These are phyloP conservation scores for Rhytidhysteron rufulum DNA, from an alignment of 2,329 filamentous ascomycete species.

Conservation along the genomic window DNA sequence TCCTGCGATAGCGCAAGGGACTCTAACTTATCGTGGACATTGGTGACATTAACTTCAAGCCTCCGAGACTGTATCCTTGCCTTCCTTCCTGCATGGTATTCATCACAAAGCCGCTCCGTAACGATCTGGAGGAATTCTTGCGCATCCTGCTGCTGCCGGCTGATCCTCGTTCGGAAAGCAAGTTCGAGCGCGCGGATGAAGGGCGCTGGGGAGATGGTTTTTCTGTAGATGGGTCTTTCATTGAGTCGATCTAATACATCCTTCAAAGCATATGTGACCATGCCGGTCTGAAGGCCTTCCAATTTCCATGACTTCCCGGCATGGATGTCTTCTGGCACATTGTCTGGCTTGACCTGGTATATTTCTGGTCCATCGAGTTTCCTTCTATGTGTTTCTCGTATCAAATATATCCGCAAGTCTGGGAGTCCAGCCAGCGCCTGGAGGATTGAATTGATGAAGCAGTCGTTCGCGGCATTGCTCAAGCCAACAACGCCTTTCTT, in stretches of 20 bases:
- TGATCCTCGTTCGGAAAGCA: slow-evolving; percentile 87
- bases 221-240: slow-evolving; percentile 87
- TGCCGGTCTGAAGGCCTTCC: slow-evolving; percentile 67
- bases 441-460: slow-evolving; percentile 85
- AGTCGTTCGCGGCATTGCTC: slow-evolving; percentile 79
- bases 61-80: slow-evolving; percentile 59
- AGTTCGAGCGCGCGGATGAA: slow-evolving; percentile 81
- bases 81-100: slow-evolving; percentile 81
- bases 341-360: slow-evolving; percentile 60
- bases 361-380: slow-evolving; percentile 73
- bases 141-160: slow-evolving; percentile 91
- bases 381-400: slow-evolving; percentile 82
- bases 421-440: slow-evolving; percentile 88
- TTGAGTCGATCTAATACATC: slow-evolving; percentile 90
- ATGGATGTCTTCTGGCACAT: slow-evolving; percentile 38
- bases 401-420: slow-evolving; percentile 86
- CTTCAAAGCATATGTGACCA: slow-evolving; percentile 84
- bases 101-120: slow-evolving; percentile 85
- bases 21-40: slow-evolving; percentile 16
- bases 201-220: slow-evolving; percentile 82
- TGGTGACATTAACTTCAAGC: slow-evolving; percentile 14
- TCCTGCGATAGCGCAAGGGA: slow-evolving; percentile 19
- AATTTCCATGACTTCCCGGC: slow-evolving; percentile 46
- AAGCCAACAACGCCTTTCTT: slow-evolving; percentile 86
- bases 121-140: slow-evolving; percentile 96